These are phyloP conservation scores for Sisymbrium irio DNA, from an alignment of 345 rosid genomes.

Conservation along the genomic window DNA sequence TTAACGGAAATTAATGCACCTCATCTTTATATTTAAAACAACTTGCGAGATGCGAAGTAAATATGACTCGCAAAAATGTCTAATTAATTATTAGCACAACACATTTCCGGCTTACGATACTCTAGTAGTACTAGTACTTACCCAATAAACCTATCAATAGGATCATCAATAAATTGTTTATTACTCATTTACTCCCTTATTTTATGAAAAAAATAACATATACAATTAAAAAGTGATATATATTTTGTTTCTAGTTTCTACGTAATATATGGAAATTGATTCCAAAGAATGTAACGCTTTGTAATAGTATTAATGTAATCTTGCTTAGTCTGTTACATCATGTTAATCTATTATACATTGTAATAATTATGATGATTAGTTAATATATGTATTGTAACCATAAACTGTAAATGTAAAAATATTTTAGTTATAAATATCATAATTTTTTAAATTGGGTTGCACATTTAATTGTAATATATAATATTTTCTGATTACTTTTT, in stretches of 20 bases:
- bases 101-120: not conserved
- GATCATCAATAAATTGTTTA: not conserved
- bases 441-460: not conserved
- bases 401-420: not conserved
- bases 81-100: not conserved
- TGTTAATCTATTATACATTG: too few relatives aligned
- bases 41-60: conserved; percentile 7
- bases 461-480: not conserved
- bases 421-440: too few relatives aligned
- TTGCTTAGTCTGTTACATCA: too few relatives aligned
- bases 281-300: too few relatives aligned
- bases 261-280: too few relatives aligned
- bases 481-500: not conserved
- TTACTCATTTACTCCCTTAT: not conserved
- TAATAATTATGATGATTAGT: too few relatives aligned
- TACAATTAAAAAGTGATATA: too few relatives aligned
- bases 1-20: not conserved
- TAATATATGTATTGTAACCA: too few relatives aligned
- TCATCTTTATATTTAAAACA: conserved; percentile 8
- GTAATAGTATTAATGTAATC: too few relatives aligned
- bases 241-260: too few relatives aligned
- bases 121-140: too few relatives aligned
- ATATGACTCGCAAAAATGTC: not conserved
- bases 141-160: not conserved
- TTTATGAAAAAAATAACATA: too few relatives aligned